Evolutionary conservation across 139 green algal genomes (phyloP).

Genomic region (Ostreobium quekettii): DNA sequence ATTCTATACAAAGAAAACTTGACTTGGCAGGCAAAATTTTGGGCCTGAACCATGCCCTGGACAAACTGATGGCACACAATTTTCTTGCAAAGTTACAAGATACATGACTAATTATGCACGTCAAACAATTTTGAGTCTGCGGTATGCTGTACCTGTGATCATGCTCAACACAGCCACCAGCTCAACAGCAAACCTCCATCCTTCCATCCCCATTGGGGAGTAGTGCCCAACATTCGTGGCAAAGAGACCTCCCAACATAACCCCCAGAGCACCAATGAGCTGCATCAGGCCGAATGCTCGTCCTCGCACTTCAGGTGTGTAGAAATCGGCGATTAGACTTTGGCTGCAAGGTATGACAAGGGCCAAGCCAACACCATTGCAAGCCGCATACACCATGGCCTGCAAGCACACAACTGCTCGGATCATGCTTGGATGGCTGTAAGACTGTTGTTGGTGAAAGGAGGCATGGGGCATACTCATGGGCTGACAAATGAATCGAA

Average conservation of each 20-base stretch:
- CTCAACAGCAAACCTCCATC: conserved; percentile 59
- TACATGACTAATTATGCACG: neutral
- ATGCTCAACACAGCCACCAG: conserved; percentile 38
- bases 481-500: neutral
- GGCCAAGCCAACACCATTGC: conserved; percentile 63
- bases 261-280: conserved; percentile 40
- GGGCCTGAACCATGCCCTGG: too few relatives aligned
- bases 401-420: too few relatives aligned
- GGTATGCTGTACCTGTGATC: conserved; percentile 26
- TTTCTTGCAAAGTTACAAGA: conserved; percentile 1
- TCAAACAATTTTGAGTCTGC: too few relatives aligned
- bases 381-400: conserved; percentile 41
- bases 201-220: conserved; percentile 36
- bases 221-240: conserved; percentile 57
- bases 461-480: neutral
- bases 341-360: conserved; percentile 61
- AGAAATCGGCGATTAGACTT: conserved; percentile 58
- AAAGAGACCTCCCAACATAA: conserved; percentile 49
- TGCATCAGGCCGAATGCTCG: conserved; percentile 57
- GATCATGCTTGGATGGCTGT: too few relatives aligned
- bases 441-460: too few relatives aligned
- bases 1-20: neutral
- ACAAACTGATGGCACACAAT: neutral
- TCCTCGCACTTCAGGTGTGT: conserved; percentile 42
- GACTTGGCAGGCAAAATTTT: neutral